Evolutionary conservation across 1,284 basidiomycete genomes (phyloP), one percentile per base, ranked within the genome.

Genomic region (Apiotrichum gamsii): DNA sequence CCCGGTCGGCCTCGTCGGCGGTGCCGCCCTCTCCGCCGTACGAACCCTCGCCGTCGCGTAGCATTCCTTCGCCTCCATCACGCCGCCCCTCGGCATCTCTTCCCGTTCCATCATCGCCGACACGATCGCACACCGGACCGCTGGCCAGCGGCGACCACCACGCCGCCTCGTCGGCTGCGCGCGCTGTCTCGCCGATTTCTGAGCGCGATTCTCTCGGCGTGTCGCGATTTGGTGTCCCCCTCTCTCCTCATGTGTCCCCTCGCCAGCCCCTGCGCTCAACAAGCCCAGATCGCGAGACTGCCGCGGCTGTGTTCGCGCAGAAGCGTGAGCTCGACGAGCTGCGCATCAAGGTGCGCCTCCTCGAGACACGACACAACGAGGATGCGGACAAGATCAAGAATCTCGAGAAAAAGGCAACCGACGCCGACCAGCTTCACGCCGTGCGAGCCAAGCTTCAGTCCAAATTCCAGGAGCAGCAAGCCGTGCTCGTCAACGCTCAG

Each of bases 401-500:
- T 62, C 80, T 96, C n/a, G 90, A 98, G 65, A 78, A 80, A 8
- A 81, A 85, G 36, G 81, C 88, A 6, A 77, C 80, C 4, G 90
- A 95, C 57, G 86, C 85, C 1, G 87, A 91, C 62, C 78, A 83
- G 14, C 88, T 94, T 58, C 82, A 87, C n/a, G 79, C 86, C 4
- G 77, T 90, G 13, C 78, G 86, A 16, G 89, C 88, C 8, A 96
- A 91, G 71, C 79, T 93, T 19, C 88, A 89, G 72, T 83, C 83
- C 25, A 94, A 94, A 67, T 80, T 95, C 29, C 83, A 80, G 41
- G 80, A 83, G 28, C 78, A 88, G 30, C 85, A 89, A 64, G 82
- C 83, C 0, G 85, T 89, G 38, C 77, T 90, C 36, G 82, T 80
- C 20, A 79, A 79, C 1, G 78, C 82, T 4, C 79, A 80, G 33